A percentile compares a stretch with the other conserved stretches of the same genome.
Conservation (phyloP, 345 rosid genomes). For the Atalantia buxifolia region DNA sequence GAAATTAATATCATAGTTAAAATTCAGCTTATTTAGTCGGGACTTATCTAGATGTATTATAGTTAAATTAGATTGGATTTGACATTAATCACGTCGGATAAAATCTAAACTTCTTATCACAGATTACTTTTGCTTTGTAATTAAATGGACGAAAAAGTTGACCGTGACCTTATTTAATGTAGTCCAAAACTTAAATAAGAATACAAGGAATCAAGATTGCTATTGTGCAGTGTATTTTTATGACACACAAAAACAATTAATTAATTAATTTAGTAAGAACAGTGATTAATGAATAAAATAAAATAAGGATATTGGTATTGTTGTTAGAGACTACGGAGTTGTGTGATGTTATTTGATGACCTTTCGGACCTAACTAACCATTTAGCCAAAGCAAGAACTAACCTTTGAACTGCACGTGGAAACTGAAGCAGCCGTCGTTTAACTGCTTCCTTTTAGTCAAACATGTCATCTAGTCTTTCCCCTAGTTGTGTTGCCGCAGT, state of each 20-base stretch:
- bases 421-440: slow-evolving; percentile 4
- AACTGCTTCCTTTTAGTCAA: slow-evolving; percentile 9
- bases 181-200: slow-evolving; percentile 2
- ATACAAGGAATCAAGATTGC: background rate
- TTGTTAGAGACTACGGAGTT: background rate
- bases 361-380: slow-evolving; percentile 39
- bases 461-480: background rate
- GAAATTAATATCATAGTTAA: too few relatives aligned
- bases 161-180: background rate
- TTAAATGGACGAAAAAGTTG: background rate
- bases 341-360: slow-evolving; percentile 24
- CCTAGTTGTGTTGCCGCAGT: background rate
- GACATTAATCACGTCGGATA: background rate
- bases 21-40: too few relatives aligned
- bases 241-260: background rate
- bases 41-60: too few relatives aligned
- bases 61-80: too few relatives aligned
- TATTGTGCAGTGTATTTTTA: background rate
- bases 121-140: too few relatives aligned
- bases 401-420: slow-evolving; percentile 25
- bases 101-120: background rate
- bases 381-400: background rate
- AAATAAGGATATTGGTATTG: slow-evolving; percentile 15
- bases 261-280: background rate
- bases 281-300: background rate